phyloP scores from a whole-genome alignment of 495 filamentous ascomycete species.

The Diplogelasinospora grovesii region DNA sequence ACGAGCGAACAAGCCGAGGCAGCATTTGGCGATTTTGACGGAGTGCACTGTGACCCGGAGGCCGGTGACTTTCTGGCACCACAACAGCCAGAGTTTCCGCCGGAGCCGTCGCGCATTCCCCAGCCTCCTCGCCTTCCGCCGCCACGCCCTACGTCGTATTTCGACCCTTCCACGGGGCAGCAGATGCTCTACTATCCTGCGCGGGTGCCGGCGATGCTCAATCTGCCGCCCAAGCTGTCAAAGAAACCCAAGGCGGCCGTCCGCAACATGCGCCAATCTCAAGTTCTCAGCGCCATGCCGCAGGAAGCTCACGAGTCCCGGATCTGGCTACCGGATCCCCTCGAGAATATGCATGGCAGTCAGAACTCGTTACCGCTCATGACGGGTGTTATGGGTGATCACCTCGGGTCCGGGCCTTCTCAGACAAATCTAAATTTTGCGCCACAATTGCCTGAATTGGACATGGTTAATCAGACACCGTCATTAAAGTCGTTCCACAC shows the following conservation, averaged over 20 bases:
- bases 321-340: conserved; percentile 42
- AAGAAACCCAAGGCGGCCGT: conserved; percentile 56
- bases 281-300: conserved; percentile 47
- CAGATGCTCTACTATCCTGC: conserved; percentile 93
- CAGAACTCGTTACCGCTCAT: conserved; percentile 16
- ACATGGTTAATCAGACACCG: conserved; percentile 2
- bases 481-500: conserved; percentile 8
- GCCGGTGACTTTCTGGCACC: conserved; percentile 23
- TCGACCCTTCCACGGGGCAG: conserved; percentile 58
- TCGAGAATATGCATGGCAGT: conserved; percentile 18
- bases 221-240: conserved; percentile 82
- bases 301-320: conserved; percentile 26
- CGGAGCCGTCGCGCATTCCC: conserved; percentile 11
- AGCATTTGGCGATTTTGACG: conserved; percentile 89
- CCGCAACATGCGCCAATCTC: conserved; percentile 63
- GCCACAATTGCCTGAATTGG: conserved; percentile 12
- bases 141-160: conserved; percentile 51
- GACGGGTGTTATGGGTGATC: conserved; percentile 10
- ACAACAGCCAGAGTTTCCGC: conserved; percentile 6
- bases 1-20: conserved; percentile 62
- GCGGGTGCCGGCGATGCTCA: conserved; percentile 87
- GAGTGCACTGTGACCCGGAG: conserved; percentile 71
- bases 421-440: neutral
- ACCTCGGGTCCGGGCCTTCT: conserved; percentile 3
- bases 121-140: conserved; percentile 15